Conservation (phyloP, 2,329 filamentous ascomycete genomes). For the Pseudogymnoascus sp. region DNA sequence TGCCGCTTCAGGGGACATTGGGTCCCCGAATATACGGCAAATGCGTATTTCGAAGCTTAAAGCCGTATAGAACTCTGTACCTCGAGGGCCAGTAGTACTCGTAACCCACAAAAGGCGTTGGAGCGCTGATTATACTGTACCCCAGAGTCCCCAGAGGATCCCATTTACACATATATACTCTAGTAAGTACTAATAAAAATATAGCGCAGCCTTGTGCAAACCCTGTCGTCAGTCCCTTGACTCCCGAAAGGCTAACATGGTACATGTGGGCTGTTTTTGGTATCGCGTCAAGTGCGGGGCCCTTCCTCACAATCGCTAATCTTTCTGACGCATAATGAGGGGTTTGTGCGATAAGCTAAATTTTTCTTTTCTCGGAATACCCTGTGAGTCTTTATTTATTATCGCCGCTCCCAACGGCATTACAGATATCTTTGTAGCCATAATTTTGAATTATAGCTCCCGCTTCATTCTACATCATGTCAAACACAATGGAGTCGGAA, state of each 20-base stretch:
- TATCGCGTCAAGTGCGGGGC: conserved; percentile 7
- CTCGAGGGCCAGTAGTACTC: background rate
- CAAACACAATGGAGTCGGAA: background rate
- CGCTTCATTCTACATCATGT: conserved; percentile 1
- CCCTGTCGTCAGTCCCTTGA: conserved; percentile 1
- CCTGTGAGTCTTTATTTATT: conserved; percentile 3
- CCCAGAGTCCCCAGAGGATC: background rate
- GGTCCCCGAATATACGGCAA: background rate
- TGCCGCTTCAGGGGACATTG: background rate
- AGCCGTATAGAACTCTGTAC: background rate
- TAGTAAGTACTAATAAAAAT: background rate
- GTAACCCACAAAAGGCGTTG: background rate
- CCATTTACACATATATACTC: background rate
- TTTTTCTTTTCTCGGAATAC: conserved; percentile 7
- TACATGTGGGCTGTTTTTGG: conserved; percentile 6
- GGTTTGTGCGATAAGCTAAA: conserved; percentile 9
- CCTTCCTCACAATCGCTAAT: conserved; percentile 6
- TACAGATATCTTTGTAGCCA: conserved; percentile 42
- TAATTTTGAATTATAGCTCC: conserved; percentile 27
- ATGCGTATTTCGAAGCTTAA: background rate
- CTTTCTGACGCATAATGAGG: conserved; percentile 9
- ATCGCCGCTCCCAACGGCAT: conserved; percentile 5
- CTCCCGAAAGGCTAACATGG: conserved; percentile 4
- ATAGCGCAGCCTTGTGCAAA: conserved; percentile 8
- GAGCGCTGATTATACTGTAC: background rate